phyloP scores from a whole-genome alignment of 2,329 filamentous ascomycete species.

The Aspergillus eucalypticola region DNA sequence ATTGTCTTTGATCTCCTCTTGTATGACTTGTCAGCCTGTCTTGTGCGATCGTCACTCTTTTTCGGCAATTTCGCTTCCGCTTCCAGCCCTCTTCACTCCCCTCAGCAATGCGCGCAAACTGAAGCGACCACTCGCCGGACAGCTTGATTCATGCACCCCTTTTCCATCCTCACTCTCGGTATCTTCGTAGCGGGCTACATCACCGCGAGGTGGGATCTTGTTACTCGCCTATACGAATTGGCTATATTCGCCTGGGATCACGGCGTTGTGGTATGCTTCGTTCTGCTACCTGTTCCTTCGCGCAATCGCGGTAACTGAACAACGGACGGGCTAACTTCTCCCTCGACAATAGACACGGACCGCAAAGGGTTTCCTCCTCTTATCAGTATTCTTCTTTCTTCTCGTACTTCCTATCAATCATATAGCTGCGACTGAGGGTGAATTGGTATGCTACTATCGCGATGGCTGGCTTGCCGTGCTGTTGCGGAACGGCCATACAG shows the following conservation, averaged over 20 bases:
- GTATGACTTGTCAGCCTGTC: not conserved
- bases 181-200: conserved; percentile 99
- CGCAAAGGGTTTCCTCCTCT: conserved; percentile 77
- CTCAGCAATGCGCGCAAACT: conserved; percentile 36
- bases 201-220: conserved; percentile 97
- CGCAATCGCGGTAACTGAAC: conserved; percentile 3
- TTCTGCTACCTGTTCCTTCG: conserved; percentile 10
- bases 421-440: conserved; percentile 76
- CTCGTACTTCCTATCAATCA: conserved; percentile 82
- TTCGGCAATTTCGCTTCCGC: not conserved
- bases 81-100: not conserved
- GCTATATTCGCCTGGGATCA: conserved; percentile 97
- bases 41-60: conserved; percentile 1
- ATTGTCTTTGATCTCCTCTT: not conserved
- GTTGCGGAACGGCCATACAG: not conserved
- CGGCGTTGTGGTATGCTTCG: conserved; percentile 79
- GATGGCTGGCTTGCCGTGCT: not conserved
- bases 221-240: conserved; percentile 94
- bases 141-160: conserved; percentile 79
- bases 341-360: conserved; percentile 68
- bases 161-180: conserved; percentile 90
- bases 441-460: conserved; percentile 62
- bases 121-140: conserved; percentile 27
- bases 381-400: conserved; percentile 82
- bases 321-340: conserved; percentile 5